A percentile compares a stretch with the other conserved stretches of the same genome.
Conservation (phyloP, 2,329 filamentous ascomycete species). For the Simplicillium aogashimaense region DNA sequence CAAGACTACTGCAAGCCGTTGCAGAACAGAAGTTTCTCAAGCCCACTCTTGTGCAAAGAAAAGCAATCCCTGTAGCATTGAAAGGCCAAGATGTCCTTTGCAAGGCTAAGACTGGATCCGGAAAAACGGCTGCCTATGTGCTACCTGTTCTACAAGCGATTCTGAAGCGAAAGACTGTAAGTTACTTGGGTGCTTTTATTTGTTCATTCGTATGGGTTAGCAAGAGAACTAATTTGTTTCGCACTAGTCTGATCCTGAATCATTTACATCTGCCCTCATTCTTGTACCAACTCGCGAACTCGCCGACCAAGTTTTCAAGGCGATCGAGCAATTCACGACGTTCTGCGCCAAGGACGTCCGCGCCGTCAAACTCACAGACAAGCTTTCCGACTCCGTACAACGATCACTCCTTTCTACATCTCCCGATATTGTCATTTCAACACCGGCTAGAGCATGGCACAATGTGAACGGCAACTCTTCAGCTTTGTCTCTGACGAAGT, state of each 20-base stretch:
- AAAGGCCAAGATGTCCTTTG: slow-evolving; percentile 84
- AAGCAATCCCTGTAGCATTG: slow-evolving; percentile 79
- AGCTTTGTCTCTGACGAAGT: slow-evolving; percentile 57
- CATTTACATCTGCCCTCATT: slow-evolving; percentile 65
- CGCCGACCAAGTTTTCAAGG: slow-evolving; percentile 79
- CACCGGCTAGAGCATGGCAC: slow-evolving; percentile 71
- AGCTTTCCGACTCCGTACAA: slow-evolving; percentile 82
- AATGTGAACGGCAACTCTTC: slow-evolving; percentile 59
- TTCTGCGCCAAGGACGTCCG: slow-evolving; percentile 81
- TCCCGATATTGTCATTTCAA: slow-evolving; percentile 85
- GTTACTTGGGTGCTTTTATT: slow-evolving; percentile 6
- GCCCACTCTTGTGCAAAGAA: slow-evolving; percentile 81
- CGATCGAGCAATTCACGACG: slow-evolving; percentile 63
- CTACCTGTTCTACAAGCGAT: slow-evolving; percentile 81
- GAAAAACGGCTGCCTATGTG: slow-evolving; percentile 94
- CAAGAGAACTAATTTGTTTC: no score
- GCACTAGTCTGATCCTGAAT: slow-evolving; percentile 34
- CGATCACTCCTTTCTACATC: slow-evolving; percentile 74
- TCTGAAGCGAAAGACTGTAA: slow-evolving; percentile 64
- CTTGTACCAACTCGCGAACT: slow-evolving; percentile 92
- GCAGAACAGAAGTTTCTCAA: slow-evolving; percentile 73
- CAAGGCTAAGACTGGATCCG: slow-evolving; percentile 88
- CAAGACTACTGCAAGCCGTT: slow-evolving; percentile 77
- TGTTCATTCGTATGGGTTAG: no score
- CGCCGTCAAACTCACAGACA: slow-evolving; percentile 79